Evolutionary conservation across 805 yeast species (phyloP), one percentile per base, ranked within the genome.

Genomic region (Pichia exigua): DNA sequence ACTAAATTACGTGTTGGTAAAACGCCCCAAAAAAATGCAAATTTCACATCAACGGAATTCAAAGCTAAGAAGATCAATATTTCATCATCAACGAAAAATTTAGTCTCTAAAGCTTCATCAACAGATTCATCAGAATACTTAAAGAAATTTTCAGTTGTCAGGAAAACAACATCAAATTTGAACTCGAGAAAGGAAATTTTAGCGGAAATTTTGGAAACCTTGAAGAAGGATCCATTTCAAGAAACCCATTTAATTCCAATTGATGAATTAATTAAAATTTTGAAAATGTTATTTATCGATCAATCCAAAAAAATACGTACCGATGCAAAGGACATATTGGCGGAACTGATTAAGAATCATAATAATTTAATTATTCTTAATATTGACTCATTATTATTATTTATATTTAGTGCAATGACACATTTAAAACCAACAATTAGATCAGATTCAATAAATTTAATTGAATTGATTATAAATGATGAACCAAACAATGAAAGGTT

Each of bases 391-490:
- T 62, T 85, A 50, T 75, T 86, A n/a, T 73, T 92, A 30, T 91
- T 85, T 64, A 74, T 92, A 18, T 86, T 85, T 59, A 84, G 92
- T 48, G 95, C 96, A 3, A 92, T 94, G 97, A 86, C 97, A 18
- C 97, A 94, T 65, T 85, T 94, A 42, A 77, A 77, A 30, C 82
- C 89, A 1, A 81, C 80, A 4, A 82, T 94, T 27, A 77, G 96
- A 50, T 78, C 79, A 44, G 90, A 87, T 54, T 81, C 95, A 2
- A 79, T 92, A 0, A 78, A 76, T 52, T 87, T 85, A 59, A 68
- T 91, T 26, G 72, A 75, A 41, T 73, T 82, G 3, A 63, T 90
- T 49, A 64, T 89, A n/a, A 71, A 75, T 44, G 68, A 74, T 2
- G 51, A 52, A n/a, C 39, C 39, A n/a, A 35, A 4, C n/a, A 35